phyloP scores from a whole-genome alignment of 2,329 filamentous ascomycete genomes.

The Penicillium sp. region DNA sequence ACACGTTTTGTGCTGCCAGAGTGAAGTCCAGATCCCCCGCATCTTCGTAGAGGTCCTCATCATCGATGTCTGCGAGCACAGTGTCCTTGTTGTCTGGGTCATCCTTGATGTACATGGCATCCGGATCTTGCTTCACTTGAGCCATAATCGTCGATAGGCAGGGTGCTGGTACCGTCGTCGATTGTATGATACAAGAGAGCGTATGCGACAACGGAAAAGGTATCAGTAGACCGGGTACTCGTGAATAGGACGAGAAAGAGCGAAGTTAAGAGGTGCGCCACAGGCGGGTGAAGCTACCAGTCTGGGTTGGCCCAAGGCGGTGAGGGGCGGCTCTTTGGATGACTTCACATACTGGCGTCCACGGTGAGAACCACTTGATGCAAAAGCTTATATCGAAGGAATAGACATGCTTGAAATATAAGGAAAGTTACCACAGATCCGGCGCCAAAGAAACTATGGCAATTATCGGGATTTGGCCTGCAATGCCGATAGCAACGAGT shows the following conservation, averaged over 20 bases:
- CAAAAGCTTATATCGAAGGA: neutral
- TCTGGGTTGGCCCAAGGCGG: constrained; percentile 3
- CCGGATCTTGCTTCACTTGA: constrained; percentile 43
- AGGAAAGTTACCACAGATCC: neutral
- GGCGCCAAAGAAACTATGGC: neutral
- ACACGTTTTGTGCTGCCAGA: constrained; percentile 51
- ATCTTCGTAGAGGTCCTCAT: constrained; percentile 71
- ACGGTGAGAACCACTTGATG: neutral
- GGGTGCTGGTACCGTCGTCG: neutral
- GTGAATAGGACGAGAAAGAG: neutral
- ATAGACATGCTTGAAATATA: neutral
- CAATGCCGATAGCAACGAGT: neutral
- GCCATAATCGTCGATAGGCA: constrained; percentile 24
- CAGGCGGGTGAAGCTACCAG: constrained; percentile 8
- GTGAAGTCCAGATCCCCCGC: constrained; percentile 63
- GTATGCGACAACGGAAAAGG: constrained; percentile 1
- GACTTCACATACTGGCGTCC: neutral
- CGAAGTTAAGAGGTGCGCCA: constrained; percentile 5
- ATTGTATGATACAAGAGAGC: neutral
- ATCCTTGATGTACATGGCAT: constrained; percentile 40
- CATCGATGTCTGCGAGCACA: constrained; percentile 40
- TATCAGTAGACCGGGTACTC: neutral
- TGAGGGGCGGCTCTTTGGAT: constrained; percentile 4
- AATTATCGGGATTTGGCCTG: neutral
- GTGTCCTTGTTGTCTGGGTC: constrained; percentile 42